Evolutionary conservation across 257 asterid species (phyloP).

Genomic region (Linaria vulgaris): DNA sequence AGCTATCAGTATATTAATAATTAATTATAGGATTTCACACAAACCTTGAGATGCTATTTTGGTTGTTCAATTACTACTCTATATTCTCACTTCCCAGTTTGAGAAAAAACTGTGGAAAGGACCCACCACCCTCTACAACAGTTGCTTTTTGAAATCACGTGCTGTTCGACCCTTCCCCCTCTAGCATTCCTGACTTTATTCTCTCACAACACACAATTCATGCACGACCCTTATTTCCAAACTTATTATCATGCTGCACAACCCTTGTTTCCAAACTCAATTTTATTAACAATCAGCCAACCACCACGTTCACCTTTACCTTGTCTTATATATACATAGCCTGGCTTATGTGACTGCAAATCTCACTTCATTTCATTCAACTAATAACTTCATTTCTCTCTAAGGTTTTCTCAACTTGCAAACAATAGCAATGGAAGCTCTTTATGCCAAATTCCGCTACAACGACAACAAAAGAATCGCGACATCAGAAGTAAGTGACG

Average conservation of each 20-base stretch:
- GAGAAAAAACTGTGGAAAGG: not conserved
- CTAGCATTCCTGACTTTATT: constrained; percentile 25
- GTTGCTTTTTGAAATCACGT: too few relatives aligned
- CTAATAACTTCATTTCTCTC: not conserved
- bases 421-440: constrained; percentile 26
- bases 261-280: too few relatives aligned
- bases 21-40: too few relatives aligned
- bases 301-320: too few relatives aligned
- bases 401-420: not conserved
- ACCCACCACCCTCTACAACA: too few relatives aligned
- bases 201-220: constrained; percentile 20
- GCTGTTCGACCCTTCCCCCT: too few relatives aligned
- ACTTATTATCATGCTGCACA: constrained; percentile 1
- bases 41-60: not conserved
- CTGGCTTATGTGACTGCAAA: too few relatives aligned
- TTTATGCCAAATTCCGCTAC: not conserved
- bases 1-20: too few relatives aligned
- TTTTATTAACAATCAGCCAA: too few relatives aligned
- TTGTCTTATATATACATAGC: not conserved
- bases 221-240: not conserved
- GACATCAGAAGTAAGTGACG: constrained; percentile 26
- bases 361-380: too few relatives aligned
- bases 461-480: not conserved
- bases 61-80: too few relatives aligned
- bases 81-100: not conserved